A percentile compares a stretch with the other conserved stretches of the same genome.
These are phyloP conservation scores for Endoconidiophora polonica DNA, from an alignment of 2,329 filamentous ascomycete species.

Conservation along the genomic window DNA sequence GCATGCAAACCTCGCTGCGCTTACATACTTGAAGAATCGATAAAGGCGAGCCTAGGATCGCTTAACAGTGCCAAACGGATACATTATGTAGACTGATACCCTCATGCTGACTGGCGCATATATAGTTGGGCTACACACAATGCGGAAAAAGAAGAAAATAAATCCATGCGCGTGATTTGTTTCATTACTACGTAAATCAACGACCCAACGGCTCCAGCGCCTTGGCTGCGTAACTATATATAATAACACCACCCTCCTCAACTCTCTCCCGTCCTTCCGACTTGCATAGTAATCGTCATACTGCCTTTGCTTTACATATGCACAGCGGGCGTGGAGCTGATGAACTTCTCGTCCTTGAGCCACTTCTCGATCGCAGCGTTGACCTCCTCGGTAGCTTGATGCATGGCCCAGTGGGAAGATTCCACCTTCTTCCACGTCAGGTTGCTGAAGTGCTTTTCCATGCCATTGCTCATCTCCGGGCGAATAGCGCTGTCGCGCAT, in stretches of 20 bases:
- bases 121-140: too few relatives aligned
- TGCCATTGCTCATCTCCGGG: conserved; percentile 50
- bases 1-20: too few relatives aligned
- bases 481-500: conserved; percentile 55
- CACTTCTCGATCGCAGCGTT: conserved; percentile 55
- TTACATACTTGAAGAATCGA: too few relatives aligned
- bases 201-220: too few relatives aligned
- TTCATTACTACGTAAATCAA: too few relatives aligned
- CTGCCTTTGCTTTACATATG: conserved; percentile 20
- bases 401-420: conserved; percentile 68
- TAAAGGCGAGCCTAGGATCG: too few relatives aligned
- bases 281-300: neutral
- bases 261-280: neutral
- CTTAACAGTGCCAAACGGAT: too few relatives aligned
- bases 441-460: conserved; percentile 50
- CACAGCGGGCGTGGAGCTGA: conserved; percentile 17
- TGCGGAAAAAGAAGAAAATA: too few relatives aligned
- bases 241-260: neutral
- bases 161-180: too few relatives aligned
- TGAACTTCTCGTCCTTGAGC: conserved; percentile 29
- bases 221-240: neutral
- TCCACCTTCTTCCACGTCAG: conserved; percentile 50
- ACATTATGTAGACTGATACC: too few relatives aligned
- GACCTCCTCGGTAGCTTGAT: conserved; percentile 52
- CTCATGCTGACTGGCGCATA: too few relatives aligned